Percentiles rank a stretch among this genome's conserved stretches.
Evolutionary conservation across 2,329 filamentous ascomycete species (phyloP).

Genomic region (Blastomyces parvus): DNA sequence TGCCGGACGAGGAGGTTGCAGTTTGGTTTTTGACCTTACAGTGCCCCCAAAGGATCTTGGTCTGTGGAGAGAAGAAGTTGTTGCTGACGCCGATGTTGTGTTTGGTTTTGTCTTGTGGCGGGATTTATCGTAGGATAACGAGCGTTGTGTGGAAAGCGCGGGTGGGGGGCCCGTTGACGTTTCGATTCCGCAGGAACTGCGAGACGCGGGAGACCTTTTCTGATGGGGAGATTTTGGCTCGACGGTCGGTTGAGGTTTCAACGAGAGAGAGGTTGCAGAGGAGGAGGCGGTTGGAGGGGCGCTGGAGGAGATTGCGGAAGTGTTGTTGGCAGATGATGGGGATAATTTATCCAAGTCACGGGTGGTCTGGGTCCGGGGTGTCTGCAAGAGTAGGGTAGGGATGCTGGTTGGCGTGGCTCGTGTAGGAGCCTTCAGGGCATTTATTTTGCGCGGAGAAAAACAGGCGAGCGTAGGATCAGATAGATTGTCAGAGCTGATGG

Average conservation of each 20-base stretch:
- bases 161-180: slow-evolving; percentile 43
- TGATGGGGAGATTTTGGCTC: slow-evolving; percentile 14
- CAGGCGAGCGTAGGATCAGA: slow-evolving; percentile 22
- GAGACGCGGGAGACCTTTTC: slow-evolving; percentile 39
- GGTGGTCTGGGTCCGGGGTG: slow-evolving; percentile 21
- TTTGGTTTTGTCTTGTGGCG: slow-evolving; percentile 16
- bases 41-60: slow-evolving; percentile 12
- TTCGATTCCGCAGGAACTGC: slow-evolving; percentile 43
- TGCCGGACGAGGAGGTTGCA: slow-evolving; percentile 10
- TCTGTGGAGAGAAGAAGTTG: slow-evolving; percentile 9
- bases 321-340: slow-evolving; percentile 23
- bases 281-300: slow-evolving; percentile 9
- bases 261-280: slow-evolving; percentile 12
- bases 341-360: slow-evolving; percentile 24
- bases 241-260: slow-evolving; percentile 19
- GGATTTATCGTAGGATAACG: slow-evolving; percentile 28
- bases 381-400: slow-evolving; percentile 14
- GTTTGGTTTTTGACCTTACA: slow-evolving; percentile 12
- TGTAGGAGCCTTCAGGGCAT: slow-evolving; percentile 14
- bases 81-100: not conserved
- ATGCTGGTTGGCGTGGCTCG: slow-evolving; percentile 7
- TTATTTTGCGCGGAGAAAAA: slow-evolving; percentile 21
- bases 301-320: slow-evolving; percentile 16
- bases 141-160: slow-evolving; percentile 41
- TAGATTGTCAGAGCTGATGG: slow-evolving; percentile 20